Conservation (phyloP, 345 rosid species). For the Populus alba region DNA sequence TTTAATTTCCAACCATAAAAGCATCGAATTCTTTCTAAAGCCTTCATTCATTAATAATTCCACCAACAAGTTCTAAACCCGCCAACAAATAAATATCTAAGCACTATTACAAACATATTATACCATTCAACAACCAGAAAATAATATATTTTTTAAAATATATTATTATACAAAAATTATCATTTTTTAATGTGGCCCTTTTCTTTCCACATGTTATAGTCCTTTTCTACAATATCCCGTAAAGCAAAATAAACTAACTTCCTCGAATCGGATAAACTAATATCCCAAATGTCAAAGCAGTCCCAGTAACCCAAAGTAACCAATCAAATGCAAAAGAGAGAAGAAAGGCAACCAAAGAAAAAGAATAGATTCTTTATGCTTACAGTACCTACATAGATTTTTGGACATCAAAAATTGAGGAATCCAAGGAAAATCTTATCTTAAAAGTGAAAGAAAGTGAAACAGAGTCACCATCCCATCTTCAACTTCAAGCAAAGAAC, state of each 20-base stretch:
- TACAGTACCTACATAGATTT: background rate
- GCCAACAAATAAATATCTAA: background rate
- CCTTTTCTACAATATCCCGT: background rate
- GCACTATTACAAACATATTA: background rate
- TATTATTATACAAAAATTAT: background rate
- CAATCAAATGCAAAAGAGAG: constrained; percentile 22
- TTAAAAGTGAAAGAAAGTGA: constrained; percentile 21
- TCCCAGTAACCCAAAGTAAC: background rate
- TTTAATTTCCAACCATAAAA: constrained; percentile 22
- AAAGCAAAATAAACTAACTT: background rate
- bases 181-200: background rate
- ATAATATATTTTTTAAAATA: background rate
- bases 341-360: constrained; percentile 10
- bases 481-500: constrained; percentile 7
- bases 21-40: constrained; percentile 23
- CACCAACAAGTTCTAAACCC: constrained; percentile 13
- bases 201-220: background rate
- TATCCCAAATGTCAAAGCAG: background rate
- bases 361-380: background rate
- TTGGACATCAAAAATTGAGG: constrained; percentile 6
- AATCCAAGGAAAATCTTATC: constrained; percentile 30
- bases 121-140: background rate
- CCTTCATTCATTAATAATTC: background rate
- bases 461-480: background rate
- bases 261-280: background rate